Evolutionary conservation across 129 eudicot genomes (phyloP).

Genomic region (Tagetes erecta): DNA sequence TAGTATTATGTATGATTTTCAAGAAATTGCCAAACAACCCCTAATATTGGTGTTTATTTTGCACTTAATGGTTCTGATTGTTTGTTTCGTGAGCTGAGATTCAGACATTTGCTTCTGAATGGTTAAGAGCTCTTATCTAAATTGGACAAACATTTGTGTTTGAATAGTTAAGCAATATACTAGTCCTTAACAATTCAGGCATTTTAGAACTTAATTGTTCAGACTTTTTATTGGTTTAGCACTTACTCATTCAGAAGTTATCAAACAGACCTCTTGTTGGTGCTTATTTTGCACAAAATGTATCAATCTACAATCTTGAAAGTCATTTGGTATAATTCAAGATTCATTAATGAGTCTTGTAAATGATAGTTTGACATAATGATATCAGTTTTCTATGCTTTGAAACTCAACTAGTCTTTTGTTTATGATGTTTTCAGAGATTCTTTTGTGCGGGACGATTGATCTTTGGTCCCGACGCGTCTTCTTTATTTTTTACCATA

Average conservation of each 20-base stretch:
- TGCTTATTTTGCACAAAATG: not conserved
- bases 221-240: too few species aligned
- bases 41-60: too few species aligned
- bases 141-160: too few species aligned
- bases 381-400: not conserved
- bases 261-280: not conserved
- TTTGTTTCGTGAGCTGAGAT: too few species aligned
- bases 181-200: too few species aligned
- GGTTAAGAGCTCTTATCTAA: too few species aligned
- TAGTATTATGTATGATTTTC: not conserved
- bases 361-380: not conserved
- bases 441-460: constrained; percentile 88
- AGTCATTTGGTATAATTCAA: constrained; percentile 14
- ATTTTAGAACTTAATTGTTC: too few species aligned
- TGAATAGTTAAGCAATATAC: too few species aligned
- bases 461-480: constrained; percentile 92
- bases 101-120: too few species aligned
- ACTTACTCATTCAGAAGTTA: too few species aligned
- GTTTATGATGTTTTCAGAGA: constrained; percentile 47
- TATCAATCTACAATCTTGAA: not conserved
- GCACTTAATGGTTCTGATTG: too few species aligned
- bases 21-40: not conserved
- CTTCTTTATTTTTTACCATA: constrained; percentile 61
- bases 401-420: constrained; percentile 4
- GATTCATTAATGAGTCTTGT: not conserved